These are phyloP conservation scores for Emergomyces africanus DNA, from an alignment of 2,329 filamentous ascomycete species.

Conservation along the genomic window DNA sequence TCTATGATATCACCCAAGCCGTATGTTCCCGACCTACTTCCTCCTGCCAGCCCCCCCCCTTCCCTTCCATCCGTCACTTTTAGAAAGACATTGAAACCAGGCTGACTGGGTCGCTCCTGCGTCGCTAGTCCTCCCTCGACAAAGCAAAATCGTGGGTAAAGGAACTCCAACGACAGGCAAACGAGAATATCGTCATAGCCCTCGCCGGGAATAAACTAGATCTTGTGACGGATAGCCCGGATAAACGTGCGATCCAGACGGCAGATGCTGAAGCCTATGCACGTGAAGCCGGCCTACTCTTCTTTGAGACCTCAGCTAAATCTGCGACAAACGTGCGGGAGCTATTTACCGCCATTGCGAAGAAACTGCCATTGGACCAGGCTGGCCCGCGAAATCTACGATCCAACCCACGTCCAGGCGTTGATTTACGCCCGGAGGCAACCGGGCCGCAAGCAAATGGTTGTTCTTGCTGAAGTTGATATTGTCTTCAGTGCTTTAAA, in stretches of 20 bases:
- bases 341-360: constrained; percentile 92
- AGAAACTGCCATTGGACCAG: constrained; percentile 94
- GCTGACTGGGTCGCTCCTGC: constrained; percentile 42
- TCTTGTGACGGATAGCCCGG: constrained; percentile 83
- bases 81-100: background rate
- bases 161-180: constrained; percentile 94
- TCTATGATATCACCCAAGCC: constrained; percentile 98
- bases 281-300: constrained; percentile 80
- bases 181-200: constrained; percentile 99
- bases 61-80: background rate
- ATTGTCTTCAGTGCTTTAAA: background rate
- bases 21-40: constrained; percentile 42
- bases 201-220: constrained; percentile 97
- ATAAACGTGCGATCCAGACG: constrained; percentile 83
- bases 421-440: constrained; percentile 53
- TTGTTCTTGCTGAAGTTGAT: constrained; percentile 48
- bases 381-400: constrained; percentile 80
- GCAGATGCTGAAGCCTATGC: constrained; percentile 93
- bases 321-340: constrained; percentile 92
- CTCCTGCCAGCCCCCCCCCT: too few species aligned
- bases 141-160: constrained; percentile 99
- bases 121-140: constrained; percentile 71
- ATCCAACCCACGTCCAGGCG: constrained; percentile 48
- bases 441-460: constrained; percentile 46
- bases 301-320: constrained; percentile 98